Base-by-base conservation (phyloP, 805 yeast species). In the Starmerella sirachaensis region DNA sequence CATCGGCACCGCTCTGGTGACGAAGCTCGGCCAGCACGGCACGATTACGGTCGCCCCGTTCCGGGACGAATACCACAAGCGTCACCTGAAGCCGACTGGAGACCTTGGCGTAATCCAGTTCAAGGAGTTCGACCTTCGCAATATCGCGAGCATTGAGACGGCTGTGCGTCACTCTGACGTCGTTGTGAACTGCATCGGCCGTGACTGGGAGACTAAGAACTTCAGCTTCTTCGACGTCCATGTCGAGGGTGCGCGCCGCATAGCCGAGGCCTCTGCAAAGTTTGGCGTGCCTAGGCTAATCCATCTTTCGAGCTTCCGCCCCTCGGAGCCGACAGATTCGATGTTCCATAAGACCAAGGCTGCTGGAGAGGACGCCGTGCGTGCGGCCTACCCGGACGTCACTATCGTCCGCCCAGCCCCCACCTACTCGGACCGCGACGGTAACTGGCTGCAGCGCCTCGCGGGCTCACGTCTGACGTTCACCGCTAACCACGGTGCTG, bases 381-480 rank as follows among this genome's bases (percentile, higher is more conserved):
- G 69, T 42, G 82, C 72, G 29, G 69, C 70, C 31, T 57, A 70
- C 38, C 93, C 93, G 19, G 79, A 74, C 52, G 68, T 82, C 33
- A 82, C 93, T 14, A 81, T 83, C 52, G 91, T 82, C 21, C 74
- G 94, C 59, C 94, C 94, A 6, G 74, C 79, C 18, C 82, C 81
- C 34, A 69, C 81, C 72, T 82, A 62, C 54, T 91, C 91, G 22
- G 65, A 76, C 53, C 79, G 77, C 56, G 85, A 79, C 57, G 28
- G 29, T 36, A 64, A 69, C 43, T 72, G 83, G 54, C 64, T 82
- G 51, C 76, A 74, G 60, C 67, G 68, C 54, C 48, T 71, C 59
- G 80, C 72, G 11, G 41, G 73, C 59, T 57, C 69, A 51, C 66
- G 69, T 50, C 66, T 70, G 51, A 70, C 78, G 60, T 72, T 76